phyloP scores from a whole-genome alignment of 768 basidiomycete species.

The Udeniomyces megalosporus region DNA sequence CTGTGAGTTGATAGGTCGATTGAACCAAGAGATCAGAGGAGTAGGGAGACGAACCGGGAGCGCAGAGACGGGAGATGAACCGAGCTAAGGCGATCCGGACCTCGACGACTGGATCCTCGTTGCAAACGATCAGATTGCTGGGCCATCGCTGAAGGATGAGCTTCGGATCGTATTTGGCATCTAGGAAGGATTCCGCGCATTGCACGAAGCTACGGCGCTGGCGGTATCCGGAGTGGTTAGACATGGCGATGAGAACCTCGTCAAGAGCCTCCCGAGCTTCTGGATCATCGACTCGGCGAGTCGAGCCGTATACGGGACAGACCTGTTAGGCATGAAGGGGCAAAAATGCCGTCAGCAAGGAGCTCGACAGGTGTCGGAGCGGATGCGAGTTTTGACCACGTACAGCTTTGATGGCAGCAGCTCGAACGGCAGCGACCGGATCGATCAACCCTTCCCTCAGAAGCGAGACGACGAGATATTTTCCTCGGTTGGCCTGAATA shows the following conservation, averaged over 20 bases:
- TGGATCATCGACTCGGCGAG: conserved; percentile 18
- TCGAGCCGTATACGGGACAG: conserved; percentile 18
- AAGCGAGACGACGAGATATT: conserved; percentile 40
- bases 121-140: conserved; percentile 33
- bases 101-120: conserved; percentile 55
- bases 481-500: conserved; percentile 33
- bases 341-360: conserved; percentile 17
- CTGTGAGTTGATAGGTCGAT: too few species aligned
- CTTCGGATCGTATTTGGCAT: conserved; percentile 45
- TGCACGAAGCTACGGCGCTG: conserved; percentile 9
- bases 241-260: conserved; percentile 34
- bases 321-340: conserved; percentile 21
- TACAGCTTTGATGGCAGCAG: conserved; percentile 51
- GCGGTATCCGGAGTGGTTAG: conserved; percentile 14
- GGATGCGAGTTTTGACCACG: conserved; percentile 27
- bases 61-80: conserved; percentile 37
- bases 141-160: conserved; percentile 49
- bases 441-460: conserved; percentile 53
- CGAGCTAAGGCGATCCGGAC: conserved; percentile 77
- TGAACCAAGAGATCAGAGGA: neutral
- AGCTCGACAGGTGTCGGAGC: neutral
- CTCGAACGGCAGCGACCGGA: conserved; percentile 66
- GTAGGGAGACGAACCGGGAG: conserved; percentile 16
- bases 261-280: conserved; percentile 36
- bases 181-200: conserved; percentile 18